phyloP scores from a whole-genome alignment of 495 filamentous ascomycete genomes.

The Hypoxylon fuscum region DNA sequence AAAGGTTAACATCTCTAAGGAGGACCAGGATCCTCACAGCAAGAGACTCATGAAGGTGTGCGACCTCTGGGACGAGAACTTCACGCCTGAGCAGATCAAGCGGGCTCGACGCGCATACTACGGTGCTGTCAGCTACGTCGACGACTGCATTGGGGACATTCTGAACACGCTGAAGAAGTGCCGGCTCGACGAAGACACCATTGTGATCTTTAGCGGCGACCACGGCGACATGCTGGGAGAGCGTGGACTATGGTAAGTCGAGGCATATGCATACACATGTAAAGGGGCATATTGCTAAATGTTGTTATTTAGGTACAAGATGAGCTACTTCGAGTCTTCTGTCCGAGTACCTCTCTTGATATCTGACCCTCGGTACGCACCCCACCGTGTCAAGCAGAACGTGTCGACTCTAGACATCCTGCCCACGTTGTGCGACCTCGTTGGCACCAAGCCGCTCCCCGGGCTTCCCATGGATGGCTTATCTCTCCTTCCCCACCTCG shows the following conservation, averaged over 20 bases:
- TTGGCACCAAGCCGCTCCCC: constrained; percentile 67
- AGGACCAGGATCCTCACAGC: constrained; percentile 83
- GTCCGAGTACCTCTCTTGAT: constrained; percentile 84
- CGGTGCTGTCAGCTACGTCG: constrained; percentile 87
- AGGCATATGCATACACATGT: neutral
- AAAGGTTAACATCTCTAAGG: constrained; percentile 74
- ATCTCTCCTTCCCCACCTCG: constrained; percentile 75
- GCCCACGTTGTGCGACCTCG: constrained; percentile 84
- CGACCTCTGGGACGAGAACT: constrained; percentile 78
- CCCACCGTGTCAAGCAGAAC: constrained; percentile 75
- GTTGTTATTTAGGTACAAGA: constrained; percentile 73
- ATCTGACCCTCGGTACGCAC: constrained; percentile 73
- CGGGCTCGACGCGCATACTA: constrained; percentile 86
- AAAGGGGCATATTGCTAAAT: constrained; percentile 7
- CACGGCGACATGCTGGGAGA: constrained; percentile 95
- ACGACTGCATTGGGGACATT: constrained; percentile 84
- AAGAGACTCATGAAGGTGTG: constrained; percentile 81
- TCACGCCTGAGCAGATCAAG: constrained; percentile 81
- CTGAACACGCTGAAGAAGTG: constrained; percentile 76
- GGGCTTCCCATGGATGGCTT: constrained; percentile 80
- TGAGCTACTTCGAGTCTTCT: constrained; percentile 87
- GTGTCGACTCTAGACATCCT: constrained; percentile 88
- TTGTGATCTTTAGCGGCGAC: constrained; percentile 87
- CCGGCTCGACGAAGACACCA: constrained; percentile 79
- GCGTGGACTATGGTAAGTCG: constrained; percentile 74